These are phyloP conservation scores for Holtermanniella nyarrowii DNA, from an alignment of 768 basidiomycete species.

Conservation along the genomic window DNA sequence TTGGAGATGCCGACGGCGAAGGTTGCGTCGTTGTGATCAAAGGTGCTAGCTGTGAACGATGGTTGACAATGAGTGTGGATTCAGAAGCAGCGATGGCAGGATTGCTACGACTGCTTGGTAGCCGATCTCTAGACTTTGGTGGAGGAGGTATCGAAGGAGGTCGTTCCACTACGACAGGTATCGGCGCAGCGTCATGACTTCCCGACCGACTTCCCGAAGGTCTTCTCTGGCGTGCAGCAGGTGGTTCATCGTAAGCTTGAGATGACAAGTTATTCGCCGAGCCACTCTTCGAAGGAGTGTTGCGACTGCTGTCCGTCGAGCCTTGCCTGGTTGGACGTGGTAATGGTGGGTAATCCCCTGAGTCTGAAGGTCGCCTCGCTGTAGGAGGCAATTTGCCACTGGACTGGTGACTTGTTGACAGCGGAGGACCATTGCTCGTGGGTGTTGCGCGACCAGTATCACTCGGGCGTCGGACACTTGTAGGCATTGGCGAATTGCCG, in stretches of 20 bases:
- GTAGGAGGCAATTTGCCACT: background rate
- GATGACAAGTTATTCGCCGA: background rate
- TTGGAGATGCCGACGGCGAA: constrained; percentile 10
- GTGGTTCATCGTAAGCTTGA: background rate
- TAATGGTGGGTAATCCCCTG: background rate
- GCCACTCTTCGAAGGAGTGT: background rate
- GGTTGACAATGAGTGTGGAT: background rate
- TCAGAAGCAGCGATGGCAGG: background rate
- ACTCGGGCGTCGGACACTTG: background rate
- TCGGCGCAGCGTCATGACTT: background rate
- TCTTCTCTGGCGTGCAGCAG: background rate
- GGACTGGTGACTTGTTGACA: background rate
- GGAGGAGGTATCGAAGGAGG: background rate
- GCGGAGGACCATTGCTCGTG: background rate
- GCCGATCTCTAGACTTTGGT: background rate
- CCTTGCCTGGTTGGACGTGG: background rate
- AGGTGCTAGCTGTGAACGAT: constrained; percentile 6
- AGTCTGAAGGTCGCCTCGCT: background rate
- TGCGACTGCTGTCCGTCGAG: background rate
- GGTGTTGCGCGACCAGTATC: background rate
- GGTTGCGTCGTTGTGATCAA: constrained; percentile 19
- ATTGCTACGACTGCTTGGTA: background rate
- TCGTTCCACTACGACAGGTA: background rate
- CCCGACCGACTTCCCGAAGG: background rate
- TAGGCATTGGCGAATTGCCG: background rate